phyloP scores from a whole-genome alignment of 306 rosid genomes.

The Arachis stenosperma region DNA sequence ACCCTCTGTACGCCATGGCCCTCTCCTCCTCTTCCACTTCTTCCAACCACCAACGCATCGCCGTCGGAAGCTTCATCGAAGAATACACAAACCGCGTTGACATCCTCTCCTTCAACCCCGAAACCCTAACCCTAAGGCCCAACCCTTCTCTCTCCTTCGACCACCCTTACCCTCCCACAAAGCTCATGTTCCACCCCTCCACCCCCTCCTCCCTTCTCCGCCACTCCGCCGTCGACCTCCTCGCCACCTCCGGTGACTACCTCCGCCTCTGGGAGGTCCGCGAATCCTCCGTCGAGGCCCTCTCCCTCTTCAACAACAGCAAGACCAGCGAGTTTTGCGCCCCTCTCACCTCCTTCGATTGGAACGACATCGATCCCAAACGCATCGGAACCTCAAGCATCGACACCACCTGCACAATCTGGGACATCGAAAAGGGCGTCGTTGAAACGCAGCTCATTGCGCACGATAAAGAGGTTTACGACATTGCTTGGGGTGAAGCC shows the following conservation, averaged over 20 bases:
- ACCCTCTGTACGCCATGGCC: slow-evolving; percentile 79
- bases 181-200: slow-evolving; percentile 89
- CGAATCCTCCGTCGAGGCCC: slow-evolving; percentile 62
- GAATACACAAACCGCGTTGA: slow-evolving; percentile 83
- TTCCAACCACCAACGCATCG: slow-evolving; percentile 52
- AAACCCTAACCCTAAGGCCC: slow-evolving; percentile 51
- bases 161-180: slow-evolving; percentile 96
- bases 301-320: slow-evolving; percentile 80
- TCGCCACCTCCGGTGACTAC: slow-evolving; percentile 95
- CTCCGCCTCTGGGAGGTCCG: slow-evolving; percentile 96
- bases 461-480: slow-evolving; percentile 92
- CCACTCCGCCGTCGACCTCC: slow-evolving; percentile 57
- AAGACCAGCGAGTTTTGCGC: slow-evolving; percentile 90
- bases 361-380: slow-evolving; percentile 88
- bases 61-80: slow-evolving; percentile 89
- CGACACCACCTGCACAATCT: slow-evolving; percentile 92
- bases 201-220: slow-evolving; percentile 48
- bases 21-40: slow-evolving; percentile 52
- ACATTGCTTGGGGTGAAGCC: slow-evolving; percentile 97
- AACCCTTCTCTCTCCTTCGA: slow-evolving; percentile 84
- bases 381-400: slow-evolving; percentile 90
- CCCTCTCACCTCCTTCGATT: slow-evolving; percentile 92
- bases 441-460: slow-evolving; percentile 98
- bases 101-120: slow-evolving; percentile 81
- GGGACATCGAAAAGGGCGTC: slow-evolving; percentile 82